Evolutionary conservation across 208 protist genomes (phyloP).

Genomic region (Trypanosoma cruzi): DNA sequence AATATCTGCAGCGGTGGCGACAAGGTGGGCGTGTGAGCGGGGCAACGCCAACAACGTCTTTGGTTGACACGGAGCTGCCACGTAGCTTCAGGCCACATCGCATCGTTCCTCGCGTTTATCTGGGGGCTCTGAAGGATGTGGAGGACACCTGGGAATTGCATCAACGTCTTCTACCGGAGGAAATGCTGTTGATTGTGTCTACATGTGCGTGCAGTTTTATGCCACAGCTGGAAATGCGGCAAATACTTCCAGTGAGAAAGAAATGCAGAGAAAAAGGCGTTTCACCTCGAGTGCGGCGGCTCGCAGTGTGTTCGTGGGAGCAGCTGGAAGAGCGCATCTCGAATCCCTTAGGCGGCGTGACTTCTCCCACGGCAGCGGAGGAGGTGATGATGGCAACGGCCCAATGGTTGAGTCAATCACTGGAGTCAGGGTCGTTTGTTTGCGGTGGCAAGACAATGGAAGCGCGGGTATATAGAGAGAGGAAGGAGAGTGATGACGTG

Average conservation of each 20-base stretch:
- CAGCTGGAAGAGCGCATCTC: slow-evolving; percentile 15
- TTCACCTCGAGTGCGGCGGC: neutral
- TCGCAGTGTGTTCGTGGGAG: slow-evolving; percentile 29
- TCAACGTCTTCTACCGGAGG: slow-evolving; percentile 32
- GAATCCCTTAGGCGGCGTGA: neutral
- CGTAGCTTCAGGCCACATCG: slow-evolving; percentile 53
- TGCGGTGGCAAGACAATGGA: neutral
- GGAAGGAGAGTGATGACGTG: neutral
- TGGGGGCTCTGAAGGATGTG: slow-evolving; percentile 50
- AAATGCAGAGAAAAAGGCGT: neutral
- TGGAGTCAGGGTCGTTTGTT: slow-evolving; percentile 4
- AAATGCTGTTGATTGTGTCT: slow-evolving; percentile 38
- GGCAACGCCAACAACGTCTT: neutral
- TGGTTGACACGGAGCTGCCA: neutral
- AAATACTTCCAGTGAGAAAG: slow-evolving; percentile 10
- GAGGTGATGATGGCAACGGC: neutral
- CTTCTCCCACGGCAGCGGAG: neutral
- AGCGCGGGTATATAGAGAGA: neutral
- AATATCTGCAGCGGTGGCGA: slow-evolving; percentile 17
- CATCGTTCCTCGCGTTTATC: slow-evolving; percentile 59
- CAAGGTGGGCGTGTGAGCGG: neutral
- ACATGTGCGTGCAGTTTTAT: slow-evolving; percentile 20
- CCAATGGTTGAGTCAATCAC: neutral
- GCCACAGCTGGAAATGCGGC: slow-evolving; percentile 30
- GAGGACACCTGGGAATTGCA: slow-evolving; percentile 32